These are phyloP conservation scores for Gastroboletus turbinatus DNA, from an alignment of 1,284 basidiomycete species.

Conservation along the genomic window DNA sequence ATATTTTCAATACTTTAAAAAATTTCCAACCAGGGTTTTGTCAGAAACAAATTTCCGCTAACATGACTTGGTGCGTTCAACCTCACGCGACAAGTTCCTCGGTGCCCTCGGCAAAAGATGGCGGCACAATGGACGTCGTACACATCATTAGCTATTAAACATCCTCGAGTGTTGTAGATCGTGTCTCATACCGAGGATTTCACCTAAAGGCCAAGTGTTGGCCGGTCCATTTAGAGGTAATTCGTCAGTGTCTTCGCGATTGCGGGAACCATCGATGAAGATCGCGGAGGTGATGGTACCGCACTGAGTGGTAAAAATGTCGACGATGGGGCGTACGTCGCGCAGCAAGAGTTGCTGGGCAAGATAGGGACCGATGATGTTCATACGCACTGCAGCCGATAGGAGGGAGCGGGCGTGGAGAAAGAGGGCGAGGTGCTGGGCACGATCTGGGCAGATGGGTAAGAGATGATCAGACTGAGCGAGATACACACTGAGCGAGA, in stretches of 20 bases:
- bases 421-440: conserved; percentile 88
- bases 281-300: conserved; percentile 45
- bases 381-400: conserved; percentile 89
- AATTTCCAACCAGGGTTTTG: no score
- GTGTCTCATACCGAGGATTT: conserved; percentile 87
- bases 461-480: neutral
- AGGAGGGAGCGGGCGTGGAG: conserved; percentile 88
- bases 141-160: conserved; percentile 94
- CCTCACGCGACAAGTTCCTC: no score
- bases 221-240: conserved; percentile 57
- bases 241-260: conserved; percentile 37
- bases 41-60: no score
- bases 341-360: conserved; percentile 87
- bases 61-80: no score
- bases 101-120: no score
- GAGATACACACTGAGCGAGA: conserved; percentile 64
- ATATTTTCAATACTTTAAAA: no score
- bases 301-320: conserved; percentile 48
- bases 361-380: conserved; percentile 90
- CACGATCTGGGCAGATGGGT: conserved; percentile 49
- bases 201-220: conserved; percentile 95
- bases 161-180: conserved; percentile 95
- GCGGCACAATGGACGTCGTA: no score
- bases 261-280: neutral
- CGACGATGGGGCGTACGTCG: conserved; percentile 64